phyloP scores from a whole-genome alignment of 306 rosid species.

The Gastrolobium villosum region DNA sequence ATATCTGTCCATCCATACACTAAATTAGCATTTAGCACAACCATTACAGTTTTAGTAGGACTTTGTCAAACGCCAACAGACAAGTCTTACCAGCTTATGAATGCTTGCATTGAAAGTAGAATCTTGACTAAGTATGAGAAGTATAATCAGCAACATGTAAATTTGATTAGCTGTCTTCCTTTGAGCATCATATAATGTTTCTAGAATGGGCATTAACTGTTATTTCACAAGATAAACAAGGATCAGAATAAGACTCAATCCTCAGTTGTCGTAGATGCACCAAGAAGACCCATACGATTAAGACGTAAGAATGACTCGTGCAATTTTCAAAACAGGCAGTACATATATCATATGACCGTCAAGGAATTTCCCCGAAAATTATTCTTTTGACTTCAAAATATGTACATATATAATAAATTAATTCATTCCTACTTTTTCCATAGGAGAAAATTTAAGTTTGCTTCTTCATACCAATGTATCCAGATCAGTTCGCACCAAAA shows the following conservation, averaged over 20 bases:
- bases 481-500: conserved; percentile 85
- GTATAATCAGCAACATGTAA: conserved; percentile 81
- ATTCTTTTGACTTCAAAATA: not conserved
- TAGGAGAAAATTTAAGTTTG: conserved; percentile 30
- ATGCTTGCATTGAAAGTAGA: conserved; percentile 83
- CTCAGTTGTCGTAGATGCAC: not conserved
- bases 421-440: not conserved
- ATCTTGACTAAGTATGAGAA: conserved; percentile 89
- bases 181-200: conserved; percentile 75
- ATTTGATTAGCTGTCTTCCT: conserved; percentile 80
- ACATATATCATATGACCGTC: not conserved
- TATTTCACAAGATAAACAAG: conserved; percentile 43
- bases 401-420: not conserved
- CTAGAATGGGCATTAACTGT: conserved; percentile 89
- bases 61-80: conserved; percentile 15
- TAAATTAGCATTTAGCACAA: conserved; percentile 38
- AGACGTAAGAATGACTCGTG: conserved; percentile 4
- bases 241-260: conserved; percentile 23
- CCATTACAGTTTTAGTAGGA: conserved; percentile 5
- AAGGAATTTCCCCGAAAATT: not conserved
- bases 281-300: conserved; percentile 2
- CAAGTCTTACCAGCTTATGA: conserved; percentile 74
- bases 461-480: conserved; percentile 75
- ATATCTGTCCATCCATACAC: conserved; percentile 57
- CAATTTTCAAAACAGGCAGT: conserved; percentile 6